Evolutionary conservation across 164 flowering plant species (phyloP), one percentile per base, ranked within the genome.

Genomic region (Macadamia tetraphylla): DNA sequence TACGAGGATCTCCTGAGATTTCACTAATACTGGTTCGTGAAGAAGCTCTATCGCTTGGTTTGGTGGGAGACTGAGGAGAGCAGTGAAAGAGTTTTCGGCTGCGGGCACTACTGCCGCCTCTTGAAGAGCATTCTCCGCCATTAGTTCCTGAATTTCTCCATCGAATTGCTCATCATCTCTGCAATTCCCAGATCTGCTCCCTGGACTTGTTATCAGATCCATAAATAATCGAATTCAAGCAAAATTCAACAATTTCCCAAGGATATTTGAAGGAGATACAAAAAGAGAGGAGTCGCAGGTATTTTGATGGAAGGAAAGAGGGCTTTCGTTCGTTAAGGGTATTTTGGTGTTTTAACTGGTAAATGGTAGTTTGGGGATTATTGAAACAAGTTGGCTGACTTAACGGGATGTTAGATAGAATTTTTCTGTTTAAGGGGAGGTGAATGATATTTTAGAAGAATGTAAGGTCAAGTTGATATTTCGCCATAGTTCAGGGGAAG

Each of bases 41-140:
- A 89, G 76, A 15, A 91, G 90, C 78, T 89, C 87, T 73, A 86
- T 51, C 29, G 96, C 97, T 69, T 85, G 89, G 23, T 76, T 79
- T 40, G 89, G 58, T 43, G 92, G 88, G 9, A 92, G 85, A 44
- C 80, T 92, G 63, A 92, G 89, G 6, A 92, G 84, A 43, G 97
- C 97, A 2, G 92, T 88, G 86, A 92, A 92, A 18, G 96, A 87
- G 72, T 73, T 83, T 46, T 79, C 89, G 29, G 66, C 75, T 64
- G 78, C 91, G 46, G 81, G 69, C 40, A 66, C 40, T 31, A 61
- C 10, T 14, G 48, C 61, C 7, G n/a, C 29, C 35, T 55, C 70
- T 8, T 62, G 71, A 18, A 56, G 70, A 42, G 62, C 52, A 43
- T 65, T 51, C 31, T 62, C 44, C 9, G 64, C 29, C 60, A 82